These are phyloP conservation scores for Crotalaria pallida DNA, from an alignment of 306 rosid species.

Conservation along the genomic window DNA sequence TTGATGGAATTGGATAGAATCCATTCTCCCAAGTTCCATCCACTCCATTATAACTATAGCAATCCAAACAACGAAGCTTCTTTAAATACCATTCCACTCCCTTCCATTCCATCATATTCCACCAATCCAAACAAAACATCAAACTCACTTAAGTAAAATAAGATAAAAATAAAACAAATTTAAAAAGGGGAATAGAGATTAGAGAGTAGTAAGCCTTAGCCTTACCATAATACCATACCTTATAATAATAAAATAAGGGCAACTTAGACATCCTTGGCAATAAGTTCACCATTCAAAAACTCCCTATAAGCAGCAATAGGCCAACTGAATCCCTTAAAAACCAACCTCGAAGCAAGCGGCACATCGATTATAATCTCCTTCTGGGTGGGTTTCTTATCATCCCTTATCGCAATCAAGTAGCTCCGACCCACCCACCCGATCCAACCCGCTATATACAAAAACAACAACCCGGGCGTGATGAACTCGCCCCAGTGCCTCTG, in stretches of 20 bases:
- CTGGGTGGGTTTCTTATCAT: slow-evolving; percentile 82
- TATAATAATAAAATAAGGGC: too few relatives aligned
- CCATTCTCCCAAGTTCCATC: too few relatives aligned
- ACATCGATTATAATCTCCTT: slow-evolving; percentile 97
- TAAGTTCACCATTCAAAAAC: slow-evolving; percentile 65
- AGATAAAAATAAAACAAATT: too few relatives aligned
- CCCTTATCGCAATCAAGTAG: slow-evolving; percentile 86
- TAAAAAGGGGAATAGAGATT: too few relatives aligned
- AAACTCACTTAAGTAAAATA: too few relatives aligned
- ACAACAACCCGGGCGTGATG: slow-evolving; percentile 71
- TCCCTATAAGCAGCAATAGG: slow-evolving; percentile 97
- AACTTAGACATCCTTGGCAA: slow-evolving; percentile 81
- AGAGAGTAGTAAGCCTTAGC: too few relatives aligned
- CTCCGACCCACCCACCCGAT: slow-evolving; percentile 99
- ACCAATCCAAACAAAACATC: too few relatives aligned
- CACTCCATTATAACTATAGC: too few relatives aligned
- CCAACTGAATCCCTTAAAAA: slow-evolving; percentile 87
- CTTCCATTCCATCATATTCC: too few relatives aligned
- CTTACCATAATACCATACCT: neutral
- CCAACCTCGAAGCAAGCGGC: slow-evolving; percentile 66
- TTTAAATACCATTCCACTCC: too few relatives aligned
- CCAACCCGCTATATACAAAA: slow-evolving; percentile 94
- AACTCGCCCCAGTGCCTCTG: slow-evolving; percentile 99
- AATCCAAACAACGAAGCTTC: too few relatives aligned
- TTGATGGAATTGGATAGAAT: too few relatives aligned